phyloP scores from a whole-genome alignment of 148 eudicot genomes.

The Simmondsia chinensis region DNA sequence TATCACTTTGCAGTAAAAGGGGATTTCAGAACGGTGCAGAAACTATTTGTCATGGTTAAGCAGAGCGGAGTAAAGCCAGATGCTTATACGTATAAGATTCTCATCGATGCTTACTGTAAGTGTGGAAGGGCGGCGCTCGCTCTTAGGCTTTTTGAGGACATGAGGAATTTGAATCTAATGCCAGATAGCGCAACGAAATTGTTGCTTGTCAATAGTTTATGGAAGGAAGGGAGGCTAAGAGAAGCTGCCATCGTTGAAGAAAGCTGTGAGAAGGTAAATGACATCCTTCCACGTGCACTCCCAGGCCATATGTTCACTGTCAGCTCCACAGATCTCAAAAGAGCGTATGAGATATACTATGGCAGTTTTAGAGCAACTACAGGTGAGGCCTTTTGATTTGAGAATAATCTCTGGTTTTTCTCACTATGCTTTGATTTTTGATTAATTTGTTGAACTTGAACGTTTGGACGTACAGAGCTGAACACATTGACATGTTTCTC shows the following conservation, averaged over 20 bases:
- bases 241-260: constrained; percentile 83
- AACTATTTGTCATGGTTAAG: constrained; percentile 51
- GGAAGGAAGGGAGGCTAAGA: constrained; percentile 83
- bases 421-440: background rate
- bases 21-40: constrained; percentile 67
- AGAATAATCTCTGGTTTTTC: background rate
- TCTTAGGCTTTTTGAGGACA: constrained; percentile 72
- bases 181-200: constrained; percentile 62
- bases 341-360: constrained; percentile 38
- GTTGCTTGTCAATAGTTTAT: constrained; percentile 72
- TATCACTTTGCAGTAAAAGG: constrained; percentile 68
- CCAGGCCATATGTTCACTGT: constrained; percentile 46
- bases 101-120: constrained; percentile 69
- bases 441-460: background rate
- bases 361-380: constrained; percentile 14
- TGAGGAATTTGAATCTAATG: constrained; percentile 43
- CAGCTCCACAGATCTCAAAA: constrained; percentile 43
- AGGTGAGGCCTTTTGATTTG: background rate
- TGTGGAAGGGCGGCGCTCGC: constrained; percentile 67
- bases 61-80: constrained; percentile 69
- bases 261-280: constrained; percentile 31
- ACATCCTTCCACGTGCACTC: constrained; percentile 38
- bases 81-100: constrained; percentile 58
- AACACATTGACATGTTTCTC: too few relatives aligned
- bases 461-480: too few relatives aligned